Evolutionary conservation across 306 rosid species (phyloP), one percentile per base, ranked within the genome.

Genomic region (Quercus robur): DNA sequence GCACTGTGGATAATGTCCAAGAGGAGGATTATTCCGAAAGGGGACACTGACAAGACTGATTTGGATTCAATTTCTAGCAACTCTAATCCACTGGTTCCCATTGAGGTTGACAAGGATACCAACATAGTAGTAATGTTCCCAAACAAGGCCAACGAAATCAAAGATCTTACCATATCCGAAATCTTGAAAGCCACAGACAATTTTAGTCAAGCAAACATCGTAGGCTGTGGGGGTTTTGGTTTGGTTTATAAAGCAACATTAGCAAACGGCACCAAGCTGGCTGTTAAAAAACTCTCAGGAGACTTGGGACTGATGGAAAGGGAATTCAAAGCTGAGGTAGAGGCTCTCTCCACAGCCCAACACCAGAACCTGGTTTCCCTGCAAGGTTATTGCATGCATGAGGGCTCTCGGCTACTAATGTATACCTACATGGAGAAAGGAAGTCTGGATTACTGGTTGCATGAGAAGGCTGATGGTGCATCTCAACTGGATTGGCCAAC

Each of bases 171-270:
- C 74, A 87, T 94, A 79, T 78, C 82, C 70, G 98, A 94, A 77
- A 94, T 92, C 83, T 73, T 94, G 71, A 92, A 92, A 75, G 94
- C 97, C 78, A 94, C 98, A 10, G 94, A 91, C 70, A 89, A 92
- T 88, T 94, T 94, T 88, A 88, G 91, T 71, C 97, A 94, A 70
- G 94, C 97, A 44, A 92, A 94, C 88, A 94, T 94, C 57, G 76
- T 94, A 35, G 98, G 97, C 49, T 94, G 98, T 55, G 98, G 98
- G 10, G 98, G 98, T 63, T 94, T 92, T 80, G 98, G 98, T 76
- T 87, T 94, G 89, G 98, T 94, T 80, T 94, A 92, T 80, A 94
- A 88, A 78, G 98, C 98, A 81, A 89, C 85, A 19, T 81, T 94
- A 72, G 85, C 90, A 28, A 80, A 91, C 75, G 98, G 97, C 77